Percentiles rank a stretch among this genome's conserved stretches.
phyloP scores from a whole-genome alignment of 129 eudicot genomes.

The Ambrosia artemisiifolia region DNA sequence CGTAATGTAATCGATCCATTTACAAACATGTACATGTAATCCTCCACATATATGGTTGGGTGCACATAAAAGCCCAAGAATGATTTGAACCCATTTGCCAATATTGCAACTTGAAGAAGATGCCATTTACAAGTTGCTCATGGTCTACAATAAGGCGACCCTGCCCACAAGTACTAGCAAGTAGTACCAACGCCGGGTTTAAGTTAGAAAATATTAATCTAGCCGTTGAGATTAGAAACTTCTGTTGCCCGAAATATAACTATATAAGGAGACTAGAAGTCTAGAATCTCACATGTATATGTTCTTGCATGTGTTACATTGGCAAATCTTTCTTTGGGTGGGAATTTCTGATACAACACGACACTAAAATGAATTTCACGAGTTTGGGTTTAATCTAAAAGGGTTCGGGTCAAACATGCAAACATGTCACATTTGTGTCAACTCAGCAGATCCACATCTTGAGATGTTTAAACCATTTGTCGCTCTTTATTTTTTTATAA shows the following conservation, averaged over 20 bases:
- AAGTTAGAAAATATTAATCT: neutral
- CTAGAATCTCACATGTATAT: too few species aligned
- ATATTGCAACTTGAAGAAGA: constrained; percentile 6
- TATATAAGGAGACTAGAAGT: too few species aligned
- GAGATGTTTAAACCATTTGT: too few species aligned
- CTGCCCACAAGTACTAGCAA: neutral
- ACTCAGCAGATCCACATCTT: too few species aligned
- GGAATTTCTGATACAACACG: too few species aligned
- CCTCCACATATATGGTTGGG: neutral
- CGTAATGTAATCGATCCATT: neutral
- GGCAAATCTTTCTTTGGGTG: too few species aligned
- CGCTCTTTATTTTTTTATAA: too few species aligned
- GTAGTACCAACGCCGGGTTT: neutral
- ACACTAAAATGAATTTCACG: too few species aligned
- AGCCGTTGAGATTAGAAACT: neutral
- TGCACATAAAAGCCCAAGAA: constrained; percentile 4
- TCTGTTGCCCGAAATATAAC: neutral
- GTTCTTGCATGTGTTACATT: too few species aligned
- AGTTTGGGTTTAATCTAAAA: too few species aligned
- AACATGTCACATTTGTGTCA: too few species aligned
- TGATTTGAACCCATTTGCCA: neutral
- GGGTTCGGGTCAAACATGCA: too few species aligned
- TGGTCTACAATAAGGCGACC: neutral
- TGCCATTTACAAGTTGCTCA: neutral
- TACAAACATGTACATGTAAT: neutral